Evolutionary conservation across 2,329 filamentous ascomycete species (phyloP), one percentile per base, ranked within the genome.

Genomic region (Alternaria gansuensis): DNA sequence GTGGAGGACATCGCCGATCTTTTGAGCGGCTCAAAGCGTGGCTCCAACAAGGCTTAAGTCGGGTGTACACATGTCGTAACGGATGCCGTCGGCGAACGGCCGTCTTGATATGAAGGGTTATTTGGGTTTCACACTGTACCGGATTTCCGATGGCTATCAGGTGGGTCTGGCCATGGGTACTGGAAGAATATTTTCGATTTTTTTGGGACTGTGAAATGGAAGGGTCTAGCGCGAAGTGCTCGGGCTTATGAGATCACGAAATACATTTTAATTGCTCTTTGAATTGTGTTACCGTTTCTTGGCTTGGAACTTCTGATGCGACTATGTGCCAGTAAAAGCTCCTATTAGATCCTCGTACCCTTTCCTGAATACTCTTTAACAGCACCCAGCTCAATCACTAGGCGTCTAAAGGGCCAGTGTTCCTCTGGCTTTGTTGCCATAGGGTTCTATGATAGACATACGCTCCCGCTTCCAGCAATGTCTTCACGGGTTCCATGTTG

Each of bases 1-100:
- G 67, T 84, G 11, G 83, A 85, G 41, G 83, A 85, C 66, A 62
- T 84, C 24, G 65, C 44, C 17, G 44, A 48, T 26, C 44, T 48
- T n/a, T 21, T 29, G 44, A 48, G 82, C 41, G 81, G 80, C 9
- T 62, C 74, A 48, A 78, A 77, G 59, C 64, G 57, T 34, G 49
- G 61, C 39, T 52, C 57, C 39, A 67, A 69, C 62, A 66, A 72
- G 69, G 62, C 62, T 40, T 70, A 60, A 60, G 44, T n/a, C 23
- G 10, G 29, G 10, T 37, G 41, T 37, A 14, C 5, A 37, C 36
- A 24, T 2, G 2, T 28, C 4, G 34, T 37, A 26, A 41, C 23
- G 23, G 36, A 4, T 53, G 48, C 14, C 50, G 37, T 40, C 48
- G 43, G 50, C 14, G 50, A 52, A 43, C 39, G 49, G 44, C n/a